phyloP scores from a whole-genome alignment of 2,329 filamentous ascomycete genomes.

The Colletotrichum sp. region DNA sequence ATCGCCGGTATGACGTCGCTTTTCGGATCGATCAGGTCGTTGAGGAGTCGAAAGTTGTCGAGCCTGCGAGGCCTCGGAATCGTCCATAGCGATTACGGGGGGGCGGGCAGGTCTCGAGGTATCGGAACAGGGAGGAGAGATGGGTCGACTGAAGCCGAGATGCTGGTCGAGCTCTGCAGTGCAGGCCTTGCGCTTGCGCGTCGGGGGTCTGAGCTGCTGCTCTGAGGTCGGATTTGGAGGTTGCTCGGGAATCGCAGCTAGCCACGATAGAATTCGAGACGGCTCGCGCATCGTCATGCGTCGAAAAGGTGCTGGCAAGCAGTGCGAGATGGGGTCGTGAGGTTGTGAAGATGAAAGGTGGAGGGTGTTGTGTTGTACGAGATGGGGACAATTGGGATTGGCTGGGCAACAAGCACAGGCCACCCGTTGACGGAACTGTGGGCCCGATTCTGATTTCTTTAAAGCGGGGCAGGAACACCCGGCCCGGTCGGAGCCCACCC shows the following conservation, averaged over 20 bases:
- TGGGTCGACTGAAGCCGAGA: background rate
- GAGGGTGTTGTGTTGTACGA: background rate
- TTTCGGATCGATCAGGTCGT: background rate
- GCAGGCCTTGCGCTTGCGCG: background rate
- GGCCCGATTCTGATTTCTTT: too few relatives aligned
- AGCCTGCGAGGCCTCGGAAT: background rate
- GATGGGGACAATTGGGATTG: background rate
- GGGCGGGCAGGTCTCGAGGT: background rate
- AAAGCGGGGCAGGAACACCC: too few relatives aligned
- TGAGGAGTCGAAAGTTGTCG: background rate
- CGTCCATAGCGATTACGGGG: background rate
- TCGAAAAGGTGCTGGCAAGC: background rate
- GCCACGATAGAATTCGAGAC: background rate
- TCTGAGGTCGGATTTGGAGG: background rate
- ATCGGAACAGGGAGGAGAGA: background rate
- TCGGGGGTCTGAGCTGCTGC: background rate
- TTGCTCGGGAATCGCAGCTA: background rate
- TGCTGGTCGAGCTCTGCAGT: background rate
- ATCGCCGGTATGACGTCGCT: background rate
- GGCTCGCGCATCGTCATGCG: background rate
- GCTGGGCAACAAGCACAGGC: background rate
- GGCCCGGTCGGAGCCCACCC: too few relatives aligned
- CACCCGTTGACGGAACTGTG: too few relatives aligned
- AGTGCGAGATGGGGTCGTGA: background rate
- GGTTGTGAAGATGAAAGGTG: background rate